Evolutionary conservation across 306 rosid genomes (phyloP).

Genomic region (Vigna unguiculata): DNA sequence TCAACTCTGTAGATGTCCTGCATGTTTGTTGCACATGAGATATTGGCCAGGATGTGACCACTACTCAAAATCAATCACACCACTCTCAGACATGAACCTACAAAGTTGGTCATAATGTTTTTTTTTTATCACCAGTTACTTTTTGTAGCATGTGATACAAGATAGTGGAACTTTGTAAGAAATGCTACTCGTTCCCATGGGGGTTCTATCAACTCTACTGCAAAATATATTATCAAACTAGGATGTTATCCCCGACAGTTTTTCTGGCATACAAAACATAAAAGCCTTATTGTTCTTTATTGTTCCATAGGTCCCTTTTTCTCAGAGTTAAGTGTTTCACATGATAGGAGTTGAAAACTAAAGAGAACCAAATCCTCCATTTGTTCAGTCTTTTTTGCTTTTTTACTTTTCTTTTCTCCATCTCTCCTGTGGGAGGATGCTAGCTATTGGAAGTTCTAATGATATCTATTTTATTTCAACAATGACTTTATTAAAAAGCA

Average conservation of each 20-base stretch:
- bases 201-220: conserved; percentile 4
- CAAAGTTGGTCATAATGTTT: conserved; percentile 3
- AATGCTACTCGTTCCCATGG: background rate
- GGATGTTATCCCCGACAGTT: conserved; percentile 9
- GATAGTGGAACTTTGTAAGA: no score
- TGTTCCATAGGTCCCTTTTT: conserved; percentile 12
- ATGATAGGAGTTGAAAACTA: conserved; percentile 9
- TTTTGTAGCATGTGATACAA: conserved; percentile 29
- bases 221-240: background rate
- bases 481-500: conserved; percentile 27
- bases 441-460: conserved; percentile 31
- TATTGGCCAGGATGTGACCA: conserved; percentile 30
- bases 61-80: conserved; percentile 21
- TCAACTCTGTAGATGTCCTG: conserved; percentile 68
- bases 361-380: conserved; percentile 4
- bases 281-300: conserved; percentile 6
- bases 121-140: conserved; percentile 13
- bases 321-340: conserved; percentile 2
- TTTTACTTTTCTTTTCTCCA: conserved; percentile 23
- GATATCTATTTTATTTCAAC: conserved; percentile 14
- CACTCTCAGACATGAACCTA: conserved; percentile 25
- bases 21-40: conserved; percentile 41
- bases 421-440: background rate
- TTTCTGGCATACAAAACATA: conserved; percentile 17
- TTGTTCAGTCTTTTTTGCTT: conserved; percentile 5